phyloP scores from a whole-genome alignment of 140 eudicot genomes.

The Erigeron philadelphicus region DNA sequence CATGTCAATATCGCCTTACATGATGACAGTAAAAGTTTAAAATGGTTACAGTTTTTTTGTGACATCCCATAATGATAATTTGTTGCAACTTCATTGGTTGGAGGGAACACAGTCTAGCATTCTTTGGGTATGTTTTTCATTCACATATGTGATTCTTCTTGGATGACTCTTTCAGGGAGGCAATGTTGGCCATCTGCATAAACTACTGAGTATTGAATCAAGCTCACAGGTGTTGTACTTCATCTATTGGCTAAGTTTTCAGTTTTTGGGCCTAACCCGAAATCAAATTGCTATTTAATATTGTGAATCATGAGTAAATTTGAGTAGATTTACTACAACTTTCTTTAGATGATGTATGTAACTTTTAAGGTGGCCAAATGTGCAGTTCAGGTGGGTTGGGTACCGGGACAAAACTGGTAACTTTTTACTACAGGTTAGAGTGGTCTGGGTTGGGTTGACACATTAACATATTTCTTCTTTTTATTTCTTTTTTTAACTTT shows the following conservation, averaged over 20 bases:
- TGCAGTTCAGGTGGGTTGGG: neutral
- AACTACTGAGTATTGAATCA: constrained; percentile 66
- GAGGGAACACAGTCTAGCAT: neutral
- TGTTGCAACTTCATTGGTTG: constrained; percentile 11
- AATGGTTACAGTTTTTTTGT: neutral
- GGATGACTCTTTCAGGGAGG: constrained; percentile 66
- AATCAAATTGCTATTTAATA: neutral
- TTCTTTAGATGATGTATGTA: neutral
- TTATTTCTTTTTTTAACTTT: neutral
- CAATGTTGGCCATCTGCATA: constrained; percentile 94
- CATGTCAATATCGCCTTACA: neutral
- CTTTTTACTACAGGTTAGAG: neutral
- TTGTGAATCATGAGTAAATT: constrained; percentile 11
- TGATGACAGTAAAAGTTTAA: neutral
- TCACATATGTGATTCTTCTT: constrained; percentile 15
- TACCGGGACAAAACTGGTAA: neutral
- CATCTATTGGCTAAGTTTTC: neutral
- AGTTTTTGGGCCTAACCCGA: neutral
- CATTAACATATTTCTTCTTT: too few relatives aligned
- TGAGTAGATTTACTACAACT: neutral
- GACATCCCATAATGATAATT: neutral
- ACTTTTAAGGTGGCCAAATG: neutral
- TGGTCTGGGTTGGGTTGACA: neutral
- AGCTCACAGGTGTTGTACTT: constrained; percentile 75
- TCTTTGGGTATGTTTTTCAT: neutral